Evolutionary conservation across 2,329 filamentous ascomycete genomes (phyloP), one percentile per base, ranked within the genome.

Genomic region (Penicillium nordicum): DNA sequence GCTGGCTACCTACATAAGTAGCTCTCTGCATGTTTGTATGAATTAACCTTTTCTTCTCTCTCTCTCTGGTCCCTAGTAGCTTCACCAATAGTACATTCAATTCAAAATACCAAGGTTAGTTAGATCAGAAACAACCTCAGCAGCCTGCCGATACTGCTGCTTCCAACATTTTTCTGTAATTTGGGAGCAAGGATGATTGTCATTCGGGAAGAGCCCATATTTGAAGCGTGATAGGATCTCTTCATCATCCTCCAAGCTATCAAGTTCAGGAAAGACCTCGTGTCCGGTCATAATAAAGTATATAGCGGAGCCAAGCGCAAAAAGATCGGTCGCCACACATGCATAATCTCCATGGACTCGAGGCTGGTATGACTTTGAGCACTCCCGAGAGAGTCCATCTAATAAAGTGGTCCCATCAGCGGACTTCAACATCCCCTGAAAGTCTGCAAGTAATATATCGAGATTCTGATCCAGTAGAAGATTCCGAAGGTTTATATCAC

Each of bases 301-400:
- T 5, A 64, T 63, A 32, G 57, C 57, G 46, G 56, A 64, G 18
- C 62, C 62, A 29, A 63, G 51, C 16, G 60, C 60, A 57, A 64
- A 59, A n/a, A 64, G 38, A 51, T 63, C 62, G 18, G 62, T 63
- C 32, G 57, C 50, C 41, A 55, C 50, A 38, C 46, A 51, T 14
- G 58, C 55, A 45, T 50, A 50, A 27, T 57, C 53, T 27, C 53
- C 41, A 18, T 59, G 30, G 14, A 11, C 8, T 12, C 58, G 51
- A 10, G 60, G 60, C 43, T 43, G 34, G 14, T 50, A 61, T 43
- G 50, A 55, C 53, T 61, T 61, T 23, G 50, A 43, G 32, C 34
- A 46, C 38, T 61, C 57, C 23, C 50, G 42, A 43, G 53, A 51
- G 21, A 58, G 45, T 30, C 61, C 53, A 41, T 59, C 58, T 18